Evolutionary conservation across 441 rosid genomes (phyloP).

Genomic region (Adansonia gregorii): DNA sequence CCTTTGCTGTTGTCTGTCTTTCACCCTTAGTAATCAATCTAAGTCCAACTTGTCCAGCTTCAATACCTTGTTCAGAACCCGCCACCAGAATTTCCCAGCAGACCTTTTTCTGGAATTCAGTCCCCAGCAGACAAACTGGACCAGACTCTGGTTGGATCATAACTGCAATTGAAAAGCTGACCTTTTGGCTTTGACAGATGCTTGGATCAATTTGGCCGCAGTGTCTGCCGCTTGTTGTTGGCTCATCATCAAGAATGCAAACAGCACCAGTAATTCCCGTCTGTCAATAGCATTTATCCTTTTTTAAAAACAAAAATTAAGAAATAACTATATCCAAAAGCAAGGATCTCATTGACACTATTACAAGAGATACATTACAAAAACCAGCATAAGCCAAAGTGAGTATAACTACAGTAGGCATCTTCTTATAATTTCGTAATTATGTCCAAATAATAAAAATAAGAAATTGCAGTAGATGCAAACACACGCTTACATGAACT

Average conservation of each 20-base stretch:
- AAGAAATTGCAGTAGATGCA: background rate
- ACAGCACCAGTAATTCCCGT: slow-evolving; percentile 85
- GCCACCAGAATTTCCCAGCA: slow-evolving; percentile 99
- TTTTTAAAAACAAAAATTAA: background rate
- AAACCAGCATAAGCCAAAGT: slow-evolving; percentile 14
- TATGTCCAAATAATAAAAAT: background rate
- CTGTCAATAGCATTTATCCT: slow-evolving; percentile 49
- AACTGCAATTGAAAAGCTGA: slow-evolving; percentile 88
- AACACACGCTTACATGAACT: background rate
- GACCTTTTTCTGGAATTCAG: slow-evolving; percentile 89
- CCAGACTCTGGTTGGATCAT: slow-evolving; percentile 99
- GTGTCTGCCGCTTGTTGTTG: slow-evolving; percentile 84
- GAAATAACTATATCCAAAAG: slow-evolving; percentile 12
- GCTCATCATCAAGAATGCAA: slow-evolving; percentile 98
- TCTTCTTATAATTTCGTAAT: background rate
- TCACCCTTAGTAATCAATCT: slow-evolving; percentile 94
- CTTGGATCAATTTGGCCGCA: slow-evolving; percentile 86
- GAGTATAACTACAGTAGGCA: background rate
- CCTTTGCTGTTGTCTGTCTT: slow-evolving; percentile 89
- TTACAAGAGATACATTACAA: slow-evolving; percentile 5
- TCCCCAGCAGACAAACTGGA: slow-evolving; percentile 97
- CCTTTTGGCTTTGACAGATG: slow-evolving; percentile 82
- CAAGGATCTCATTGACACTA: background rate
- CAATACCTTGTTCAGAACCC: slow-evolving; percentile 99
- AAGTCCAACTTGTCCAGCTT: slow-evolving; percentile 99